Base-by-base conservation (phyloP, 2,329 filamentous ascomycete species). In the Trichothecium roseum region DNA sequence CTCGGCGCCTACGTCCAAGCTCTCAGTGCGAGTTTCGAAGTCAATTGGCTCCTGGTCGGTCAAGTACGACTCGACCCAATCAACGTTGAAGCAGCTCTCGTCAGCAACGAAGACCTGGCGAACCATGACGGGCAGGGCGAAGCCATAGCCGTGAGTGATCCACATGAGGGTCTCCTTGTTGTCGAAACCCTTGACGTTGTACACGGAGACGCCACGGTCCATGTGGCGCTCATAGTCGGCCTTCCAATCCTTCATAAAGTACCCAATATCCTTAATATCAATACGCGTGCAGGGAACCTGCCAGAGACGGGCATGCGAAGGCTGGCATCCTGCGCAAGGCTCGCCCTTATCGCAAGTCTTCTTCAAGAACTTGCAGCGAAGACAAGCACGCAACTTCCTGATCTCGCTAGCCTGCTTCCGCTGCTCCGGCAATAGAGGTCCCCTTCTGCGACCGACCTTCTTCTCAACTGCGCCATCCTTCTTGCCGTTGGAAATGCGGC, bases 211-310 rank as follows among this genome's bases (percentile, higher is more conserved):
- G 37, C 84, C 85, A 39, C 84, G 77, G 43, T 77, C 83, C 47
- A 91, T 75, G 55, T 95, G 88, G 48, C 87, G 81, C 63, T 94
- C 87, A 51, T 91, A 94, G 58, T 96, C 89, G 30, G 87, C 88
- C 64, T 89, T 94, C 88, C 88, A 96, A 60, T 95, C 89, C 69
- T 95, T 95, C 84, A 95, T 91, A 69, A 96, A 96, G 62, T 93
- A 94, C 30, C 79, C 84, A 51, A 96, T 94, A 52, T 96, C 89
- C 72, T 94, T 95, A 69, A 96, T 96, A 59, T 95, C 89, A 53
- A 95, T 94, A 42, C 89, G 84, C 28, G 89, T 96, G 69, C 89
- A 96, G 41, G 89, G 89, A 30, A 96, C 89, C 63, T 95, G 88
- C 89, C 89, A 96, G 35, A 96, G 71, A 44, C 89, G 81, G 43